Conservation (phyloP, 1,139 yeast species). For the Suhomyces coccinellae region DNA sequence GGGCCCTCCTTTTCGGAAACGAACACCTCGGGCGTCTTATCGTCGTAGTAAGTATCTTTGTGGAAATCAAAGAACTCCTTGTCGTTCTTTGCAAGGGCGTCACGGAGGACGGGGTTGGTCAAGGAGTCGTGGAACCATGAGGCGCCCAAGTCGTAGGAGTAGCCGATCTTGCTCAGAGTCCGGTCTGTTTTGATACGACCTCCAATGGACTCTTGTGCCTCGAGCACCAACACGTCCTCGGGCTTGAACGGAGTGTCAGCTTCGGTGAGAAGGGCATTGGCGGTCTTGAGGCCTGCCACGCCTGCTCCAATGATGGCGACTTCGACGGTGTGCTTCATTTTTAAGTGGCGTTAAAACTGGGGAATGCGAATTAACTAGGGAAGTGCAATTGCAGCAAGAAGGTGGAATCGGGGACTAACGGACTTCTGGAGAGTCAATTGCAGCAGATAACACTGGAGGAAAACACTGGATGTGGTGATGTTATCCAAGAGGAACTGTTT, state of each 20-base stretch:
- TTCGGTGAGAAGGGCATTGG: slow-evolving; percentile 50
- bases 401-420: no score
- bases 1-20: slow-evolving; percentile 47
- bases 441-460: no score
- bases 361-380: no score
- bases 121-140: slow-evolving; percentile 88
- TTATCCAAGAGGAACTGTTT: no score
- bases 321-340: slow-evolving; percentile 4
- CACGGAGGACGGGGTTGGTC: slow-evolving; percentile 52
- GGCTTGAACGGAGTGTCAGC: slow-evolving; percentile 30
- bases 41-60: slow-evolving; percentile 51
- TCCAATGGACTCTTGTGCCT: slow-evolving; percentile 53
- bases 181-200: slow-evolving; percentile 43
- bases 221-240: slow-evolving; percentile 39
- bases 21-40: slow-evolving; percentile 43
- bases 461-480: no score
- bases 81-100: slow-evolving; percentile 25
- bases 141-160: slow-evolving; percentile 73
- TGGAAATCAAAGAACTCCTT: slow-evolving; percentile 26
- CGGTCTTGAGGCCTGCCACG: slow-evolving; percentile 77
- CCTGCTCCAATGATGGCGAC: slow-evolving; percentile 74
- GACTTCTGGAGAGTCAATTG: no score
- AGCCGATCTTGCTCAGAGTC: slow-evolving; percentile 33
- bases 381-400: no score
- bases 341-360: no score